Evolutionary conservation across 1,284 basidiomycete species (phyloP).

Genomic region (Hypsizygus ulmarius): DNA sequence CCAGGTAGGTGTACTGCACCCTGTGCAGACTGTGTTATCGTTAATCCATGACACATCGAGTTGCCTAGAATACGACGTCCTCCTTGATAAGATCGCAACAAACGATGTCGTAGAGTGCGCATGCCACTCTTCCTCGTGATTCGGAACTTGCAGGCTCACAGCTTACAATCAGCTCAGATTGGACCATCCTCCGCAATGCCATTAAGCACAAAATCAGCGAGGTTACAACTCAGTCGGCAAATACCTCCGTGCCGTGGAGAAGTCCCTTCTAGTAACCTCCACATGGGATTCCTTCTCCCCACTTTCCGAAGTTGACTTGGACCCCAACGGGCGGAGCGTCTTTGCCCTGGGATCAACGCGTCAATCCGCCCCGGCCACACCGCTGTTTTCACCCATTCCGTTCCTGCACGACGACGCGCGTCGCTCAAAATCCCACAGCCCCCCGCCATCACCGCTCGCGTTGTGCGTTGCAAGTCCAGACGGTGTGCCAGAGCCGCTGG

Average conservation of each 20-base stretch:
- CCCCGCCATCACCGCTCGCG: slow-evolving; percentile 68
- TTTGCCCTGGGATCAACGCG: slow-evolving; percentile 41
- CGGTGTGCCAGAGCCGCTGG: slow-evolving; percentile 33
- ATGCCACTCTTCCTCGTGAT: slow-evolving; percentile 1
- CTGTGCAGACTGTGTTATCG: not conserved
- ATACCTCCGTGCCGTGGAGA: slow-evolving; percentile 88
- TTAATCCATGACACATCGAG: not conserved
- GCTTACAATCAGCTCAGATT: slow-evolving; percentile 57
- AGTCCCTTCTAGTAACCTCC: slow-evolving; percentile 83
- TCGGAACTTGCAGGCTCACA: slow-evolving; percentile 17
- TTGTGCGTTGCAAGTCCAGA: slow-evolving; percentile 37
- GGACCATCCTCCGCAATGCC: slow-evolving; percentile 68
- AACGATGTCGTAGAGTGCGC: slow-evolving; percentile 70
- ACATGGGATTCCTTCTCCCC: slow-evolving; percentile 68
- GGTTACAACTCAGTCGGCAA: slow-evolving; percentile 85
- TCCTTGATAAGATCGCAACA: slow-evolving; percentile 66
- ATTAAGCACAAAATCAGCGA: slow-evolving; percentile 69
- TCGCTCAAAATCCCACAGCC: slow-evolving; percentile 70
- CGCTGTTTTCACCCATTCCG: slow-evolving; percentile 80
- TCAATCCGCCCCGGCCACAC: slow-evolving; percentile 63
- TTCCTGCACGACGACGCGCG: slow-evolving; percentile 78
- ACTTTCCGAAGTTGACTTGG: slow-evolving; percentile 41
- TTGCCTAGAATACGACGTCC: slow-evolving; percentile 54
- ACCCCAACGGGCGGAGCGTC: slow-evolving; percentile 39
- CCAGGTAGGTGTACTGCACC: slow-evolving; percentile 36